A percentile compares a stretch with the other conserved stretches of the same genome.
Evolutionary conservation across 495 filamentous ascomycete genomes (phyloP).

Genomic region (Xylaria cubensis): DNA sequence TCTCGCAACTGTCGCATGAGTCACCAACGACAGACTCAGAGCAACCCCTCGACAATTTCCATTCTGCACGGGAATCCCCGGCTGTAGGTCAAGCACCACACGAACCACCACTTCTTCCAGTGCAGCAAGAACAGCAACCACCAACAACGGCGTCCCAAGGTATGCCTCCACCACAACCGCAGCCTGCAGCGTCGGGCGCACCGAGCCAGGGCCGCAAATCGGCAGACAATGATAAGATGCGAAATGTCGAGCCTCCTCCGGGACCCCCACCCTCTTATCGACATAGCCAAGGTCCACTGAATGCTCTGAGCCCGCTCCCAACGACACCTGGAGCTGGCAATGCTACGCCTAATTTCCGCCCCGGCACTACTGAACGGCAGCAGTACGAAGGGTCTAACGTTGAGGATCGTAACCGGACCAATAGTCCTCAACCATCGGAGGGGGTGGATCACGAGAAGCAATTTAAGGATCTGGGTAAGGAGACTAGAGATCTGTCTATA

Average conservation of each 20-base stretch:
- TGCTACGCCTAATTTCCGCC: constrained; percentile 48
- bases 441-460: constrained; percentile 60
- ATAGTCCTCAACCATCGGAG: constrained; percentile 66
- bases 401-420: constrained; percentile 63
- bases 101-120: constrained; percentile 44
- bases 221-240: constrained; percentile 52
- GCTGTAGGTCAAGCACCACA: constrained; percentile 44
- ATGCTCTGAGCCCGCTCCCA: constrained; percentile 49
- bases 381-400: constrained; percentile 48
- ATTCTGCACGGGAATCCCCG: constrained; percentile 48
- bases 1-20: constrained; percentile 69
- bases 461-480: constrained; percentile 73
- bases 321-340: constrained; percentile 45
- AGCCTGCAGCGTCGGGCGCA: constrained; percentile 50
- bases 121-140: constrained; percentile 44
- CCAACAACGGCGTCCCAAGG: constrained; percentile 34
- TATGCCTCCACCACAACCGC: constrained; percentile 61
- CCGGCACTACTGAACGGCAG: constrained; percentile 43
- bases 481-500: neutral
- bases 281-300: constrained; percentile 53
- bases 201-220: constrained; percentile 52
- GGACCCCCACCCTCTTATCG: constrained; percentile 57
- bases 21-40: constrained; percentile 56
- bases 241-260: constrained; percentile 51
- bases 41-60: constrained; percentile 44